Base-by-base conservation (phyloP, 2,329 filamentous ascomycete species). In the Colletotrichum somersetense region DNA sequence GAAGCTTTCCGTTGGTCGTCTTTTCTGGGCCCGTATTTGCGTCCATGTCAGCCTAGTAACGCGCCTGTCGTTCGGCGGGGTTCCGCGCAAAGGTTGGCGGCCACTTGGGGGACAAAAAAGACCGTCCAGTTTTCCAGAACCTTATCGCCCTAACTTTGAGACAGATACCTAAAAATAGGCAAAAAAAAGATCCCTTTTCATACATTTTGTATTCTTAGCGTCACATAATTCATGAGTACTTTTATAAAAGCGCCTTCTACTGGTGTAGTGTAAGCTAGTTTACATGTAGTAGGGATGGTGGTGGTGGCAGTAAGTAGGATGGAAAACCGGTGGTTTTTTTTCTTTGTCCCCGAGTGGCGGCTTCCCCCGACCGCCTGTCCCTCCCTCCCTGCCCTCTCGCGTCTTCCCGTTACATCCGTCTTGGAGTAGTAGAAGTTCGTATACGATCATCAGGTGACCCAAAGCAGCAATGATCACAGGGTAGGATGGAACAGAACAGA, bases 61-160 rank as follows among this genome's bases (percentile, higher is more conserved):
- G 23, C 59, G n/a, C 35, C n/a, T 62, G 33, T 62, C 20, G 46
- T 26, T 67, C 64, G 55, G 63, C 63, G 67, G 63, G 64, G 56
- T 67, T 71, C 67, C 50, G 48, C 56, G n/a, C n/a, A 12, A 20
- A 64, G 8, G 23, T 33, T 65, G 10, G 52, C 57, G 30, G 30
- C 30, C 30, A 30, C 3, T 30, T 30, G 30, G 30, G 30, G 30
- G 30, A 30, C 4, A 30, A 30, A 30, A 30, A 30, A 30, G 30
- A 30, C 30, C 30, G 4, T 3, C 30, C 3, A 30, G 30, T 30
- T 30, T 30, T 30, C 30, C 2, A 30, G 30, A 30, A 30, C 30
- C 30, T 30, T 30, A 30, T 30, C 2, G 30, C 30, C 30, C 30
- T 30, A 30, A 30, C 30, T 30, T 30, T 30, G 30, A 3, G 30